phyloP scores from a whole-genome alignment of 106 monocot species.

The Phalaenopsis aphrodite region DNA sequence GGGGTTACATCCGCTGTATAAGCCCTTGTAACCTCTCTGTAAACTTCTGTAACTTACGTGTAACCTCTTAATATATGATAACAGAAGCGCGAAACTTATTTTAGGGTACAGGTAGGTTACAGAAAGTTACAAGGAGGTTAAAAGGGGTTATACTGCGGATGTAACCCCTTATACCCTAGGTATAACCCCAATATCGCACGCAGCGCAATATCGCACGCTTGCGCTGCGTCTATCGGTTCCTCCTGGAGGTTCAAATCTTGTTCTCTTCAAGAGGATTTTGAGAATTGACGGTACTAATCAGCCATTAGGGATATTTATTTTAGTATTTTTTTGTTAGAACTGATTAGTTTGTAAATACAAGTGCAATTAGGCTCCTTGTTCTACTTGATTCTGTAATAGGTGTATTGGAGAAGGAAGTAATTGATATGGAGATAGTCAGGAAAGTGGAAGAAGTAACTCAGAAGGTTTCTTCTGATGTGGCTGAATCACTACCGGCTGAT shows the following conservation, averaged over 20 bases:
- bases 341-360: not conserved
- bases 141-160: no score
- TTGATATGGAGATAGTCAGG: constrained; percentile 1
- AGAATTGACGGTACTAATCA: not conserved
- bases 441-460: constrained; percentile 1
- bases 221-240: no score
- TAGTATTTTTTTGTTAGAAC: not conserved
- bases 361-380: not conserved
- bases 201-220: no score
- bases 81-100: no score
- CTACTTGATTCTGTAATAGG: not conserved
- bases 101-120: no score
- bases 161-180: no score
- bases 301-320: not conserved
- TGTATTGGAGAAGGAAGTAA: constrained; percentile 5
- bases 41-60: no score
- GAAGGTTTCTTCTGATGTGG: constrained; percentile 10
- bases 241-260: not conserved
- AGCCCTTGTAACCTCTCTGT: no score
- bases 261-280: not conserved
- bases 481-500: not conserved
- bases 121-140: no score
- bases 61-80: no score
- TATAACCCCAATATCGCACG: no score
- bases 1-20: no score